Percentiles rank a stretch among this genome's conserved stretches.
Conservation (phyloP, 192 early-diverging fungal genomes). For the Umbelopsis vinacea region DNA sequence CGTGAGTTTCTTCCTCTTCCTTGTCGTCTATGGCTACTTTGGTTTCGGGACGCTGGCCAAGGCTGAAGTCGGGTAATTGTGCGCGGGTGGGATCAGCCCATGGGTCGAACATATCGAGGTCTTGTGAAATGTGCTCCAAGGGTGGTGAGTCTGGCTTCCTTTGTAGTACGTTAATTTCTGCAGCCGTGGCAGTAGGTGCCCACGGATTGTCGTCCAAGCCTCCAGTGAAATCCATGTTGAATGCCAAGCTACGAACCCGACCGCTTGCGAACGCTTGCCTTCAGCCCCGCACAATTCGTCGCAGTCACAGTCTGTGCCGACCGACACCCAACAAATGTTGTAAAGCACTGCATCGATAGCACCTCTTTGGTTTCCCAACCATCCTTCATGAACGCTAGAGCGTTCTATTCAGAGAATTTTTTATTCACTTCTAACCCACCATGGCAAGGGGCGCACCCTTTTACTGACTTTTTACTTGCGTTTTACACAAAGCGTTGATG, state of each 20-base stretch:
- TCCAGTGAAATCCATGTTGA: slow-evolving; percentile 7
- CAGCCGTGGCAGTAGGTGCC: not conserved
- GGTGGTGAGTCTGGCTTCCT: slow-evolving; percentile 13
- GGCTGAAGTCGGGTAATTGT: not conserved
- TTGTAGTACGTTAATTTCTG: not conserved
- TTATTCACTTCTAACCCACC: no score
- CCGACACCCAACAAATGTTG: no score
- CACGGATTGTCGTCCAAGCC: slow-evolving; percentile 15
- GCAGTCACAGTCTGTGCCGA: no score
- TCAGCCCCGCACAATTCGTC: not conserved
- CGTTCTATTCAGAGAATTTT: no score
- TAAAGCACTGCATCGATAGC: no score
- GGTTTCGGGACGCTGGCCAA: not conserved
- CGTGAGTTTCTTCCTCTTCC: slow-evolving; percentile 1
- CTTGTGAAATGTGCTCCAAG: slow-evolving; percentile 5
- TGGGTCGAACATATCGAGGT: slow-evolving; percentile 12
- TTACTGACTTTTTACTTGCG: no score
- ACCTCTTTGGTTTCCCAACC: no score
- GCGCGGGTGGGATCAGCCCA: slow-evolving; percentile 10
- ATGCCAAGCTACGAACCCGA: slow-evolving; percentile 2
- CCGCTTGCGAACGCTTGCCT: not conserved
- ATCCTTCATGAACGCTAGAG: no score
- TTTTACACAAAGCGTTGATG: no score
- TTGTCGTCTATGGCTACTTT: not conserved
- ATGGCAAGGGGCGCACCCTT: no score